Evolutionary conservation across 2,329 filamentous ascomycete species (phyloP), one percentile per base, ranked within the genome.

Genomic region (Teratosphaeriaceae sp.): DNA sequence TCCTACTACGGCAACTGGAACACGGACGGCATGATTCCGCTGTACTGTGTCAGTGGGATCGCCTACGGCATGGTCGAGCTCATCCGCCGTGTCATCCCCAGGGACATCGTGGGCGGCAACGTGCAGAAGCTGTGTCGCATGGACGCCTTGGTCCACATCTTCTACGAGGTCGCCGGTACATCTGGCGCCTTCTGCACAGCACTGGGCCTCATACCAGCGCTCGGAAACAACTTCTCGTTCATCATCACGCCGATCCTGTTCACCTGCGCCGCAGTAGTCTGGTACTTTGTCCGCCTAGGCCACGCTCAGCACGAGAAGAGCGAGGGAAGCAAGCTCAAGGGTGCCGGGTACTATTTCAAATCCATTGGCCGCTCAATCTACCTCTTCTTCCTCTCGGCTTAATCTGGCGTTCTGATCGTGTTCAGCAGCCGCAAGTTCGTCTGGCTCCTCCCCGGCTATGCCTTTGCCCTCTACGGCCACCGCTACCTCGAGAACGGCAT

Each of bases 401-500:
- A 19, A 7, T 8, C 12, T 8, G 30, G 30, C 15, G 30, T 7
- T 7, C 12, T 9, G 7, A 34, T 34, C 30, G 15, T 34, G 7
- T 34, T 34, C 30, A 34, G 7, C 12, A 34, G 16, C 30, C 30
- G 30, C 12, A 34, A 34, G 30, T 34, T 34, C 30, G 15, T 34
- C 15, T 34, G 30, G 30, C 16, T 34, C 7, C 30, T 34, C 12
- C 30, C 30, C 8, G 30, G 30, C 15, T 34, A 34, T 15, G 12
- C 30, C 9, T 34, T 34, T 15, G 30, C 30, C 8, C 16, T 34
- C 8, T 34, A 34, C 15, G 30, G 30, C 8, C 30, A 34, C 15
- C 30, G 30, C 30, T 34, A 34, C 30, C 30, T 34, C 12, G 30
- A 34, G 16, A 34, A 34, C 30, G 30, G 30, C 16, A 34, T 34